Evolutionary conservation across 768 basidiomycete genomes (phyloP).

Genomic region (Coprinopsis cinerea): DNA sequence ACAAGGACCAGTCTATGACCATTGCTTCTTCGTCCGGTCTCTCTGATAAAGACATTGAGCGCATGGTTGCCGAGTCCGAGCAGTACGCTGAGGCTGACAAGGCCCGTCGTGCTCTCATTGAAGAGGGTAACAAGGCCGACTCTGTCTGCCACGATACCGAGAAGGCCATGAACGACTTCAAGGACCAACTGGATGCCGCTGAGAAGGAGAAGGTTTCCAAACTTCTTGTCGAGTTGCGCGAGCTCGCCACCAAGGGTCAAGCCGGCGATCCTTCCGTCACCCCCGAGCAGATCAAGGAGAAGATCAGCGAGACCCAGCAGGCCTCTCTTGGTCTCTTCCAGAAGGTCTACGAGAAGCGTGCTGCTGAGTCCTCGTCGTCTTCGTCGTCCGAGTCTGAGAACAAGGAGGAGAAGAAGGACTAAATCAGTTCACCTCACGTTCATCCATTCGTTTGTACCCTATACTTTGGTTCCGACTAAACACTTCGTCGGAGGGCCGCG

Average conservation of each 20-base stretch:
- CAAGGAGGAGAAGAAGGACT: slow-evolving; percentile 86
- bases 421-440: slow-evolving; percentile 23
- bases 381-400: slow-evolving; percentile 41
- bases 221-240: slow-evolving; percentile 82
- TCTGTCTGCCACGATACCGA: slow-evolving; percentile 92
- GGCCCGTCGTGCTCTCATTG: slow-evolving; percentile 79
- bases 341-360: slow-evolving; percentile 93
- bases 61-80: slow-evolving; percentile 94
- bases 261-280: slow-evolving; percentile 75
- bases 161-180: slow-evolving; percentile 98
- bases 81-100: slow-evolving; percentile 92
- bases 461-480: too few species aligned
- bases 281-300: slow-evolving; percentile 84
- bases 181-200: slow-evolving; percentile 86
- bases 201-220: slow-evolving; percentile 94
- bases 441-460: slow-evolving; percentile 12
- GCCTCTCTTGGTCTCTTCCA: slow-evolving; percentile 97
- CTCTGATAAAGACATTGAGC: slow-evolving; percentile 93
- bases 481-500: too few species aligned
- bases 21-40: slow-evolving; percentile 97
- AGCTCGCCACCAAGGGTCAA: slow-evolving; percentile 86
- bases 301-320: slow-evolving; percentile 90
- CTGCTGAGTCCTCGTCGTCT: slow-evolving; percentile 52
- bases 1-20: slow-evolving; percentile 92
- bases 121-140: slow-evolving; percentile 95